Evolutionary conservation across 106 monocot species (phyloP).

Genomic region (Dendrobium catenatum): DNA sequence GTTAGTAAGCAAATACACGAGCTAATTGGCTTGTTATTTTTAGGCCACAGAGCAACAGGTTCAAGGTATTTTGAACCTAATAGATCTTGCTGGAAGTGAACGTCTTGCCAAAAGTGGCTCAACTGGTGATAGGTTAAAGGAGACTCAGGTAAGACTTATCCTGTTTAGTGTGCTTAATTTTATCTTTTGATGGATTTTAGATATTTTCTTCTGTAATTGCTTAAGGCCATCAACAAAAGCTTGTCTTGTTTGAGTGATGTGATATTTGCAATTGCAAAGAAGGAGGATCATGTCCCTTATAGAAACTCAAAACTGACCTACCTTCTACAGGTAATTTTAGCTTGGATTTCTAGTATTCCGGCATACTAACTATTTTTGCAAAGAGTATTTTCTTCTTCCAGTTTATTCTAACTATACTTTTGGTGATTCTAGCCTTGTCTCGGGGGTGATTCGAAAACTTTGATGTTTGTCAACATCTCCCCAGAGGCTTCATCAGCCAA

Average conservation of each 20-base stretch:
- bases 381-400: background rate
- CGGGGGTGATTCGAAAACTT: slow-evolving; percentile 83
- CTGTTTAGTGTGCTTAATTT: background rate
- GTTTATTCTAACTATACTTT: background rate
- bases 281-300: slow-evolving; percentile 86
- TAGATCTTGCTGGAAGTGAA: slow-evolving; percentile 96
- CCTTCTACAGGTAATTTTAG: slow-evolving; percentile 7
- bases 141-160: slow-evolving; percentile 57
- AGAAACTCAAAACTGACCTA: slow-evolving; percentile 91
- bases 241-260: slow-evolving; percentile 81
- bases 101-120: slow-evolving; percentile 78
- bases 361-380: too few relatives aligned
- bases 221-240: slow-evolving; percentile 86
- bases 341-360: background rate
- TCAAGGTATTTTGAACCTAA: slow-evolving; percentile 85
- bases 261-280: slow-evolving; percentile 76
- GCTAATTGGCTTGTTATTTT: background rate
- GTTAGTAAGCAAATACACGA: background rate
- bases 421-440: slow-evolving; percentile 59
- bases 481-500: slow-evolving; percentile 56
- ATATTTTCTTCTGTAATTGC: background rate
- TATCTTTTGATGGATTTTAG: background rate
- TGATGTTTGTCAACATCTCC: slow-evolving; percentile 93
- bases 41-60: slow-evolving; percentile 89
- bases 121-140: slow-evolving; percentile 88